Evolutionary conservation across 2,329 filamentous ascomycete species (phyloP).

Genomic region (Stachybotrys elegans): DNA sequence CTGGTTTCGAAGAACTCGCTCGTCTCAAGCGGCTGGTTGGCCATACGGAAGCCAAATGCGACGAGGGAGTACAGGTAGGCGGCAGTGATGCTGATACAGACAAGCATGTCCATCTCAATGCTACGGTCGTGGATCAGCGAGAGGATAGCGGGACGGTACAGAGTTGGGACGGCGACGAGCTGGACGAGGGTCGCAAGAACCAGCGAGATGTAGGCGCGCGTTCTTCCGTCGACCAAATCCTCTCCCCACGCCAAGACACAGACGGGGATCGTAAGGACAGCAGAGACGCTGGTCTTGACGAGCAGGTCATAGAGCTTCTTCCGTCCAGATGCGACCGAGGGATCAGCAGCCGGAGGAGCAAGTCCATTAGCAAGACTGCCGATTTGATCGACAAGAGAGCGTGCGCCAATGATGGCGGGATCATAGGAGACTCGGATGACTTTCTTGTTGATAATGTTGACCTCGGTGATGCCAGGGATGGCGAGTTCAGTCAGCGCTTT

Average conservation of each 20-base stretch:
- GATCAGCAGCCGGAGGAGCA: slow-evolving; percentile 25
- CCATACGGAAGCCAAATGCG: slow-evolving; percentile 30
- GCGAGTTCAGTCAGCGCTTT: slow-evolving; percentile 14
- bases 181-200: slow-evolving; percentile 47
- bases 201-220: slow-evolving; percentile 27
- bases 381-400: slow-evolving; percentile 19
- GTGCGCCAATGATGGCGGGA: slow-evolving; percentile 25
- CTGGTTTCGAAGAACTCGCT: slow-evolving; percentile 36
- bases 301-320: slow-evolving; percentile 25
- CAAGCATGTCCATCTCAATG: slow-evolving; percentile 53
- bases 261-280: slow-evolving; percentile 27
- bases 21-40: slow-evolving; percentile 18
- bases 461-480: slow-evolving; percentile 19
- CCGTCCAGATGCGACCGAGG: slow-evolving; percentile 21
- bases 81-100: slow-evolving; percentile 48
- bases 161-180: slow-evolving; percentile 39
- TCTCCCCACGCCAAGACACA: slow-evolving; percentile 26
- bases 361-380: slow-evolving; percentile 16
- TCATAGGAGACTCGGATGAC: slow-evolving; percentile 27
- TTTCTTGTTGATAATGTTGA: slow-evolving; percentile 21
- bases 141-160: slow-evolving; percentile 43
- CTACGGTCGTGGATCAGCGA: slow-evolving; percentile 37
- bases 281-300: slow-evolving; percentile 23
- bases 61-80: slow-evolving; percentile 46
- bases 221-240: slow-evolving; percentile 13